phyloP scores from a whole-genome alignment of 2,329 filamentous ascomycete species.

The Penicillium rolfsii region DNA sequence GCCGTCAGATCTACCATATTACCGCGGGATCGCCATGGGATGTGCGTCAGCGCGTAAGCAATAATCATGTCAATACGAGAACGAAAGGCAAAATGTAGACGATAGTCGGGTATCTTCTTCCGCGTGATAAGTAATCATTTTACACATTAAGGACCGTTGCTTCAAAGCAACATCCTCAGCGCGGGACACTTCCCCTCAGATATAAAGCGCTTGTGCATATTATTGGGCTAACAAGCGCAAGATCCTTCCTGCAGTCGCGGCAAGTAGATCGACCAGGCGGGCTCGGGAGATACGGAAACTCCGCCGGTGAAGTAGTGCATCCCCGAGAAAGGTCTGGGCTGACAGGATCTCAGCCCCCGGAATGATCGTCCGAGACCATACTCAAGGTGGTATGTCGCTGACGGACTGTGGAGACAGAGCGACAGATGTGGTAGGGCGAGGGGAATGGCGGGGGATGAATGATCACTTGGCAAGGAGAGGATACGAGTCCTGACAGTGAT shows the following conservation, averaged over 20 bases:
- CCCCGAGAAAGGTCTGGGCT: neutral
- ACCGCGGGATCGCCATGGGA: too few relatives aligned
- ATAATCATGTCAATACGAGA: too few relatives aligned
- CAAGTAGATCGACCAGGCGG: neutral
- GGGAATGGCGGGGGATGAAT: neutral
- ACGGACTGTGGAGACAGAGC: conserved; percentile 9
- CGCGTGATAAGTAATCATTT: too few relatives aligned
- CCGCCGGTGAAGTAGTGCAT: neutral
- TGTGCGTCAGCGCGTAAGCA: too few relatives aligned
- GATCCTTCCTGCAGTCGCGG: neutral
- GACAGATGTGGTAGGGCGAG: neutral
- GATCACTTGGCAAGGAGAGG: neutral
- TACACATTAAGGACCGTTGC: too few relatives aligned
- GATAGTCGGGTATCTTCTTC: too few relatives aligned
- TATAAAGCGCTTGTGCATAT: neutral
- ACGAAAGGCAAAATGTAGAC: too few relatives aligned
- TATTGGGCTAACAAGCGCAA: neutral
- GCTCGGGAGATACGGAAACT: neutral
- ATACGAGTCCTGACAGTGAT: neutral
- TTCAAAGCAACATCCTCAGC: neutral
- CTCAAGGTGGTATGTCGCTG: conserved; percentile 21
- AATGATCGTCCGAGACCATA: conserved; percentile 7
- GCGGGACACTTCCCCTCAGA: neutral
- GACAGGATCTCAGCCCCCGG: neutral
- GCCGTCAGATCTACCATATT: neutral